Conservation (phyloP, 257 asterid genomes). For the Coffea eugenioides region DNA sequence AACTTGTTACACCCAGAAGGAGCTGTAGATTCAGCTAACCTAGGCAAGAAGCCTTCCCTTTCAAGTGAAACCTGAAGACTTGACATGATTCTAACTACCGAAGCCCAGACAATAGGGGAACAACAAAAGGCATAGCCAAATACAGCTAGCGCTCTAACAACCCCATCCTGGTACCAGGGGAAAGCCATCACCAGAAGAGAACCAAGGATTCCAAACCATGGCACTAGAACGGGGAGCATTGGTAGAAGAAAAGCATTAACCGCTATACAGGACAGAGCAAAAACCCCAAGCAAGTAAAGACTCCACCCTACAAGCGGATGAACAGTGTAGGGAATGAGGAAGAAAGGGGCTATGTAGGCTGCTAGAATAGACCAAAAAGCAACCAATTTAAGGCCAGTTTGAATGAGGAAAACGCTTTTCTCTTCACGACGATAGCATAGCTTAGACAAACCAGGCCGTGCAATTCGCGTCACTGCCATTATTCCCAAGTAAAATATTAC, state of each 20-base stretch:
- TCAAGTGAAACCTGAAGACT: conserved; percentile 58
- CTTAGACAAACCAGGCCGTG: conserved; percentile 76
- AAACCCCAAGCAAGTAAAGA: conserved; percentile 65
- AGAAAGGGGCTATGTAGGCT: conserved; percentile 63
- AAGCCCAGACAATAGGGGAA: conserved; percentile 56
- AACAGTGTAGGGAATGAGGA: conserved; percentile 70
- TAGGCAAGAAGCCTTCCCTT: conserved; percentile 78
- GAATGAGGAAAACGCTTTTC: conserved; percentile 56
- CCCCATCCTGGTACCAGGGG: conserved; percentile 81
- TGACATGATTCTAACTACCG: conserved; percentile 53
- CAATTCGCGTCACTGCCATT: conserved; percentile 61
- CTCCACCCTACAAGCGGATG: conserved; percentile 89
- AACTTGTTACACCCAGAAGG: conserved; percentile 67
- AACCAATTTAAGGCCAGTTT: conserved; percentile 57
- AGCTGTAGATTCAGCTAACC: conserved; percentile 51
- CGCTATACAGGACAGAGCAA: conserved; percentile 56
- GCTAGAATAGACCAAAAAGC: conserved; percentile 74
- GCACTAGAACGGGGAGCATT: conserved; percentile 56
- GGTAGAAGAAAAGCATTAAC: conserved; percentile 66
- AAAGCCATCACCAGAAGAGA: conserved; percentile 76
- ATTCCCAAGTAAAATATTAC: conserved; percentile 59
- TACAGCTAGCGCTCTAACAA: conserved; percentile 66
- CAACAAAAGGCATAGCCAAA: conserved; percentile 73
- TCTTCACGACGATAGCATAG: conserved; percentile 68
- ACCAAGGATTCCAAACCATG: conserved; percentile 67